Percentiles rank a stretch among this genome's conserved stretches.
phyloP scores from a whole-genome alignment of 352 stramenopile species.

The Globisporangium mamillatum region DNA sequence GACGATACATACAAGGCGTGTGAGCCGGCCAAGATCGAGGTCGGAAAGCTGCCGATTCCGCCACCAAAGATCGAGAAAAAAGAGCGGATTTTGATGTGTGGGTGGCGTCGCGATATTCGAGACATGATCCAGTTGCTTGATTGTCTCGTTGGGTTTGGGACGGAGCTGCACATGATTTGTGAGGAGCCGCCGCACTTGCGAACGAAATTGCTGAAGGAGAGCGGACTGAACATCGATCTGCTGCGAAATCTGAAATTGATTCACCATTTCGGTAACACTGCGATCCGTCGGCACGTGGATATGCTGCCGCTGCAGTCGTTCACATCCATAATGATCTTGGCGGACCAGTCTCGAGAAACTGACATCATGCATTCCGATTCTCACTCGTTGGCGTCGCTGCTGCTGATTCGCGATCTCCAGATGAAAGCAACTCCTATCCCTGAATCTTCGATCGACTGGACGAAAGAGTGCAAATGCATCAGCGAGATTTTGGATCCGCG shows the following conservation, averaged over 20 bases:
- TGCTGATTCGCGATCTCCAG: constrained; percentile 85
- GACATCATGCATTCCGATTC: constrained; percentile 89
- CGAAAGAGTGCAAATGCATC: constrained; percentile 66
- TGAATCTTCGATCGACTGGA: constrained; percentile 10
- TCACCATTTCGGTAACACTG: constrained; percentile 79
- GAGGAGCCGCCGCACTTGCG: constrained; percentile 64
- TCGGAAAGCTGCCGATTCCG: constrained; percentile 27
- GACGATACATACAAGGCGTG: constrained; percentile 85
- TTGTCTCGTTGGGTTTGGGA: constrained; percentile 52
- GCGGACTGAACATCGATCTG: constrained; percentile 43
- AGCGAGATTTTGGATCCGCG: constrained; percentile 86
- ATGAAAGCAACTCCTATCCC: constrained; percentile 9
- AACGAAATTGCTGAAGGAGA: constrained; percentile 58
- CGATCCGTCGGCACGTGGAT: constrained; percentile 71
- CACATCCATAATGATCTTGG: constrained; percentile 83
- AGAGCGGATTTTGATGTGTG: constrained; percentile 84
- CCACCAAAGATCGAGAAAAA: constrained; percentile 21
- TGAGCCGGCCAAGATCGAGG: constrained; percentile 34
- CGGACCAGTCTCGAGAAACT: constrained; percentile 60
- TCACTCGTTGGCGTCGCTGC: constrained; percentile 76
- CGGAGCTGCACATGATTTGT: constrained; percentile 82
- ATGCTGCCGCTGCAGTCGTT: constrained; percentile 60
- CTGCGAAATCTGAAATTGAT: constrained; percentile 56
- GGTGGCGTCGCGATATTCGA: constrained; percentile 87
- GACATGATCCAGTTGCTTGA: constrained; percentile 88